Percentiles rank a stretch among this genome's conserved stretches.
Evolutionary conservation across 305 asterid species (phyloP).

Genomic region (Fraxinus platypoda): DNA sequence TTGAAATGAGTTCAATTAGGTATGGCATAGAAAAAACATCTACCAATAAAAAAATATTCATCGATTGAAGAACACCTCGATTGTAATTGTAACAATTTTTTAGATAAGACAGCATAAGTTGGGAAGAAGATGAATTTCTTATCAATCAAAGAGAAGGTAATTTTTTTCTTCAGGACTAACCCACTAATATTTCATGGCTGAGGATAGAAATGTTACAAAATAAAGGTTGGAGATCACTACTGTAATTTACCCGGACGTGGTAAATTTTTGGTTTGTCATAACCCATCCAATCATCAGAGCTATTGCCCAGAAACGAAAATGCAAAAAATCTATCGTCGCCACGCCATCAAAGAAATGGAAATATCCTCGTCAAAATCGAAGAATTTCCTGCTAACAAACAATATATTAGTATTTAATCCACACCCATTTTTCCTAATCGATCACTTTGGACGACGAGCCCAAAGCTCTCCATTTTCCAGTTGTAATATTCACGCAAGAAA

Average conservation of each 20-base stretch:
- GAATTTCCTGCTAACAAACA: not conserved
- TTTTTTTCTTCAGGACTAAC: not conserved
- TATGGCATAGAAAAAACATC: too few relatives aligned
- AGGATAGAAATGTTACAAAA: not conserved
- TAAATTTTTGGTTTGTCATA: not conserved
- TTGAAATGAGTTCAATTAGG: too few relatives aligned
- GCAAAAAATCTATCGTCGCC: not conserved
- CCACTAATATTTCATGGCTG: not conserved
- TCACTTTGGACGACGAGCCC: slow-evolving; percentile 39
- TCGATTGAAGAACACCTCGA: too few relatives aligned
- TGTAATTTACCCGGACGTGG: not conserved
- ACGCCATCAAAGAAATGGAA: not conserved
- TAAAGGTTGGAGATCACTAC: not conserved
- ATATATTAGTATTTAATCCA: not conserved
- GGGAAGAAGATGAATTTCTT: not conserved
- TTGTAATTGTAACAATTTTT: too few relatives aligned
- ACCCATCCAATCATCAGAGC: not conserved
- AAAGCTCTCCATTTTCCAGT: slow-evolving; percentile 27
- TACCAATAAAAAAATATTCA: too few relatives aligned
- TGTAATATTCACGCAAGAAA: slow-evolving; percentile 22
- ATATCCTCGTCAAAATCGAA: not conserved
- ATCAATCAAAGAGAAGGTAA: not conserved
- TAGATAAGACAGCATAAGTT: too few relatives aligned
- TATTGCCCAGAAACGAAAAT: not conserved
- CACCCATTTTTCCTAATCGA: slow-evolving; percentile 10